A percentile compares a stretch with the other conserved stretches of the same genome.
Evolutionary conservation across 2,329 filamentous ascomycete species (phyloP).

Genomic region (Diaporthe citriasiana): DNA sequence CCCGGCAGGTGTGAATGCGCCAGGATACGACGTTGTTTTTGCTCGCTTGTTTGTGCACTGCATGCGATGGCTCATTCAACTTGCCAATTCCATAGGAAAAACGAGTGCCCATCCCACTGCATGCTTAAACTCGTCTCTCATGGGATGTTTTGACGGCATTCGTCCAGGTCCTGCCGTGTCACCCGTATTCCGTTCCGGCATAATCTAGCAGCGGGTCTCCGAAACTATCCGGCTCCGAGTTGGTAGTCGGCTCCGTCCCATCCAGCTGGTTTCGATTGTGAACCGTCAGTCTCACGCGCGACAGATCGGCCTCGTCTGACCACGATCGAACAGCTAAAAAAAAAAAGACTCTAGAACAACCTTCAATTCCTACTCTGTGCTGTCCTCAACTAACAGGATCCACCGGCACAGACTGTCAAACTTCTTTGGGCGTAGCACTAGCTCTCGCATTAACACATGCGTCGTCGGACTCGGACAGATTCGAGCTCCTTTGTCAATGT

Average conservation of each 20-base stretch:
- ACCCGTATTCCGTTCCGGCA: not conserved
- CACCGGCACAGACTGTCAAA: not conserved
- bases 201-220: constrained; percentile 6
- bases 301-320: not conserved
- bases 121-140: not conserved
- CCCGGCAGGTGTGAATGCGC: not conserved
- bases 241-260: constrained; percentile 14
- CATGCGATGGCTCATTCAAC: not conserved
- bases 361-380: constrained; percentile 8
- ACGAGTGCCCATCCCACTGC: not conserved
- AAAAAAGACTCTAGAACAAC: not conserved
- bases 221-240: constrained; percentile 28
- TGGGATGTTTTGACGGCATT: not conserved
- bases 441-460: constrained; percentile 1
- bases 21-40: not conserved
- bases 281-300: constrained; percentile 8
- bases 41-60: not conserved
- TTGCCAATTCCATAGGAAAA: not conserved
- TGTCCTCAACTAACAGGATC: not conserved
- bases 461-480: constrained; percentile 38
- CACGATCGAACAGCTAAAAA: not conserved
- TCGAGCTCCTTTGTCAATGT: constrained; percentile 38
- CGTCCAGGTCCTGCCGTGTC: not conserved
- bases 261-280: constrained; percentile 21
- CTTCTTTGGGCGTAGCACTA: constrained; percentile 13